A percentile compares a stretch with the other conserved stretches of the same genome.
These are phyloP conservation scores for Plantago ovata DNA, from an alignment of 257 asterid genomes.

Conservation along the genomic window DNA sequence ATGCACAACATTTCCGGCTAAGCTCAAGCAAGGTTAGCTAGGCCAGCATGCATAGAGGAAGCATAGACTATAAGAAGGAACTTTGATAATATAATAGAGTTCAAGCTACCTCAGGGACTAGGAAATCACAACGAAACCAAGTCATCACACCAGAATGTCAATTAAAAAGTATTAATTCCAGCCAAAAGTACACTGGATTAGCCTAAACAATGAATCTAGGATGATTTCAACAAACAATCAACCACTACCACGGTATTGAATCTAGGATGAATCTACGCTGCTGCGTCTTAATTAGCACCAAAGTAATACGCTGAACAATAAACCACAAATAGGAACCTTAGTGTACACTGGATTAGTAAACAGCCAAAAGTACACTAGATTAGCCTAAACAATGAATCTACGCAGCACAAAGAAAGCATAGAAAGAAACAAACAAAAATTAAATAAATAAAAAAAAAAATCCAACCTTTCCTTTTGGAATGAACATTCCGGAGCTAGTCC, in stretches of 20 bases:
- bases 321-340: too few species aligned
- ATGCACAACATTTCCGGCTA: background rate
- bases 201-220: background rate
- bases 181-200: background rate
- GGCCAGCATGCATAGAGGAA: conserved; percentile 1
- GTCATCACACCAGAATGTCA: too few species aligned
- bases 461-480: conserved; percentile 77
- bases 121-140: too few species aligned
- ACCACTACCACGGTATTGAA: too few species aligned
- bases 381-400: background rate
- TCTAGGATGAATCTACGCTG: too few species aligned
- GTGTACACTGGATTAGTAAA: too few species aligned
- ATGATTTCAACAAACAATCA: too few species aligned
- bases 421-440: conserved; percentile 12
- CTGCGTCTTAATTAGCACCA: too few species aligned
- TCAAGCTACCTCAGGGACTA: too few species aligned
- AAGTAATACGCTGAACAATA: too few species aligned
- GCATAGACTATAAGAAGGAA: background rate
- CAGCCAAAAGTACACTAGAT: background rate
- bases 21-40: conserved; percentile 3
- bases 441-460: background rate
- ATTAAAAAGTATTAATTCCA: background rate
- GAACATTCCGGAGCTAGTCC: conserved; percentile 98
- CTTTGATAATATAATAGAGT: background rate
- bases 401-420: background rate